Conservation (phyloP, 441 rosid species). For the Erysimum cheiri region DNA sequence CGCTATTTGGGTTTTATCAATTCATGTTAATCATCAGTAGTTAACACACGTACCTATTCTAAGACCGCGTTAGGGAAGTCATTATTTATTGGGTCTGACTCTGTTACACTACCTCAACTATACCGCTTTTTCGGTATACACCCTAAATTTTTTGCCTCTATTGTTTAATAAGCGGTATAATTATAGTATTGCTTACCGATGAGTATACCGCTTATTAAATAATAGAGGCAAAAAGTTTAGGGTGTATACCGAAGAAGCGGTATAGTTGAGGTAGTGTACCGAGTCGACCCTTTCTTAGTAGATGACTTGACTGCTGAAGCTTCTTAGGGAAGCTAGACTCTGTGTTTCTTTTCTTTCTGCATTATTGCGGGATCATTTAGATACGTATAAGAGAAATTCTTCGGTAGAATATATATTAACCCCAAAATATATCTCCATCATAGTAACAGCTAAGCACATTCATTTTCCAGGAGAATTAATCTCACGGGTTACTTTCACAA, state of each 20-base stretch:
- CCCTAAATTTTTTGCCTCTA: too few species aligned
- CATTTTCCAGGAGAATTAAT: neutral
- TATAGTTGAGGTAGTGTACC: too few species aligned
- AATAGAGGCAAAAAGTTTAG: too few species aligned
- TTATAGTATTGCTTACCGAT: too few species aligned
- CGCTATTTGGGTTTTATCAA: neutral
- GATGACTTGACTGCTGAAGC: too few species aligned
- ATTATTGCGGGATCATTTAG: slow-evolving; percentile 12
- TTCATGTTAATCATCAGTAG: neutral
- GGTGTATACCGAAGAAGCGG: too few species aligned
- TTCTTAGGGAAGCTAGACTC: slow-evolving; percentile 11
- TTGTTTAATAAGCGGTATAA: too few species aligned
- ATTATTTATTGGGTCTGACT: too few species aligned
- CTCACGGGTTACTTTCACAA: neutral
- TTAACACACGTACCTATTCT: neutral
- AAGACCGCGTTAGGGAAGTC: neutral
- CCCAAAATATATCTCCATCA: neutral
- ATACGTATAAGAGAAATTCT: neutral
- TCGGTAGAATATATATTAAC: neutral
- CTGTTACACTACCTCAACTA: too few species aligned
- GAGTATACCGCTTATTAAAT: too few species aligned
- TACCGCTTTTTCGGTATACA: too few species aligned
- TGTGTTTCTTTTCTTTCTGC: neutral
- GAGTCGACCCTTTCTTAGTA: too few species aligned
- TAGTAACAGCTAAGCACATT: slow-evolving; percentile 23